phyloP scores from a whole-genome alignment of 2,329 filamentous ascomycete species.

The Botryosphaeria dothidea region DNA sequence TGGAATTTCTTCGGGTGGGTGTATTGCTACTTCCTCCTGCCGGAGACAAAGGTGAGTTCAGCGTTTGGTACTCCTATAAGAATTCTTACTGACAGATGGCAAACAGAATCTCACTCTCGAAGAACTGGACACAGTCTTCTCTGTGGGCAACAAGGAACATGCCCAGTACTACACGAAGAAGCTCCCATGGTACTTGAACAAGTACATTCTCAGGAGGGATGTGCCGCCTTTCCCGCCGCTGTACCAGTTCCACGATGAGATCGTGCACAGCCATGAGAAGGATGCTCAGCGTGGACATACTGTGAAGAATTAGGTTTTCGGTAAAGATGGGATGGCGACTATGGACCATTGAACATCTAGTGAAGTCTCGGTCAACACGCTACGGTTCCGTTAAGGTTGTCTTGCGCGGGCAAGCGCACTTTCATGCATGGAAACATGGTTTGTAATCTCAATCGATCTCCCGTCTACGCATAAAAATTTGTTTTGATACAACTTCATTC shows the following conservation, averaged over 20 bases:
- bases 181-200: conserved; percentile 50
- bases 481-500: too few relatives aligned
- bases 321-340: too few relatives aligned
- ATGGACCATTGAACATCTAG: too few relatives aligned
- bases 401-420: too few relatives aligned
- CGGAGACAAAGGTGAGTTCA: background rate
- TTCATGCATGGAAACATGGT: too few relatives aligned
- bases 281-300: background rate
- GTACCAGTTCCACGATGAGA: conserved; percentile 37
- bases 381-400: too few relatives aligned
- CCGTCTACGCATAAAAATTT: too few relatives aligned
- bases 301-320: too few relatives aligned
- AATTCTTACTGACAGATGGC: too few relatives aligned
- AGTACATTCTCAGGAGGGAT: conserved; percentile 41
- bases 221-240: conserved; percentile 33
- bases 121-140: conserved; percentile 54
- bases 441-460: too few relatives aligned
- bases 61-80: background rate
- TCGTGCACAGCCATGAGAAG: background rate
- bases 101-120: conserved; percentile 46
- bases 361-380: too few relatives aligned
- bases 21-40: conserved; percentile 2
- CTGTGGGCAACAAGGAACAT: conserved; percentile 45
- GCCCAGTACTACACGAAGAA: conserved; percentile 41
- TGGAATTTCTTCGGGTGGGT: conserved; percentile 58